These are phyloP conservation scores for Vicia sativa DNA, from an alignment of 306 rosid genomes.

Conservation along the genomic window DNA sequence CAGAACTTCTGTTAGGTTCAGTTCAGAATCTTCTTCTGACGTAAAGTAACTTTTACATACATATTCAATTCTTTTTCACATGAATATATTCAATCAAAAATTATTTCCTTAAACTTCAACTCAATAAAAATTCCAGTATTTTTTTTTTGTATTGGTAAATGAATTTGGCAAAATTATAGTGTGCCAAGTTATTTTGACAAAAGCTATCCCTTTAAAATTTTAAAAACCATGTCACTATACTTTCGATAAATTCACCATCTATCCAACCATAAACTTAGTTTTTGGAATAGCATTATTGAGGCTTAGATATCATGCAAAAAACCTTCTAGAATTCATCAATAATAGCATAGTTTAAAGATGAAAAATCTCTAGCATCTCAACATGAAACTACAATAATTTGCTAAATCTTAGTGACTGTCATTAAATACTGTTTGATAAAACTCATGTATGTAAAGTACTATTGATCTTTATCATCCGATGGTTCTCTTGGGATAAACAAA, in stretches of 20 bases:
- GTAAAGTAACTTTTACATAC: no score
- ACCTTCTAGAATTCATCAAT: constrained; percentile 16
- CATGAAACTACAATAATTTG: no score
- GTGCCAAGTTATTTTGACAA: background rate
- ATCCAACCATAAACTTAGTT: background rate
- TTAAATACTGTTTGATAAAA: background rate
- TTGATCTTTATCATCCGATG: constrained; percentile 21
- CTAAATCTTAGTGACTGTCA: no score
- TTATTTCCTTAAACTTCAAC: background rate
- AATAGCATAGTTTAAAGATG: constrained; percentile 2
- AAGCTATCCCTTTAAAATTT: background rate
- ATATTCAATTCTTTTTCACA: background rate
- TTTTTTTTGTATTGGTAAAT: background rate
- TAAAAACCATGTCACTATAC: background rate
- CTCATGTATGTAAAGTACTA: constrained; percentile 22
- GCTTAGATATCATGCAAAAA: constrained; percentile 3
- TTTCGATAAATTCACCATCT: background rate
- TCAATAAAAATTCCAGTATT: background rate
- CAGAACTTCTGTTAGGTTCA: no score
- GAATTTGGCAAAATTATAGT: background rate
- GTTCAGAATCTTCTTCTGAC: no score
- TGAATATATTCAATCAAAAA: background rate
- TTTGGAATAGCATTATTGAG: background rate
- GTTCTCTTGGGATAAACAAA: constrained; percentile 21
- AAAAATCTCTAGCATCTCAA: constrained; percentile 7